A percentile compares a stretch with the other conserved stretches of the same genome.
These are phyloP conservation scores for Xerocomus minutiporus DNA, from an alignment of 1,284 basidiomycete genomes.

Conservation along the genomic window DNA sequence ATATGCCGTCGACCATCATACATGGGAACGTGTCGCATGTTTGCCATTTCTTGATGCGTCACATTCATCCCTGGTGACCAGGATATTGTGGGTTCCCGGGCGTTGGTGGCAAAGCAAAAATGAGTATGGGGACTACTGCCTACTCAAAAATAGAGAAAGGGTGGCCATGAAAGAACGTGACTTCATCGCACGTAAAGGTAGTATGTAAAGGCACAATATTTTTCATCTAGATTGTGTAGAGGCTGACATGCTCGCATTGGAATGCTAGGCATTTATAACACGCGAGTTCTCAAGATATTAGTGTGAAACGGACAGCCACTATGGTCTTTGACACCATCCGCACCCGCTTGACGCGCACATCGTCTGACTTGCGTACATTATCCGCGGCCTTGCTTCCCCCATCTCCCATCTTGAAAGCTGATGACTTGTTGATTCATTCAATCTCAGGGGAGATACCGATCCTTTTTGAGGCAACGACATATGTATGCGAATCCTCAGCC, in stretches of 20 bases:
- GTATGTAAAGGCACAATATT: constrained; percentile 5
- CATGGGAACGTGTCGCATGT: constrained; percentile 78
- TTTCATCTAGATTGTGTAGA: constrained; percentile 10
- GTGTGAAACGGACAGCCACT: neutral
- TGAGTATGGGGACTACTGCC: constrained; percentile 67
- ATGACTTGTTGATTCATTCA: constrained; percentile 35
- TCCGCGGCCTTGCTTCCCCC: constrained; percentile 38
- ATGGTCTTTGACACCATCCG: constrained; percentile 19
- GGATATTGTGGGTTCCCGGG: constrained; percentile 76
- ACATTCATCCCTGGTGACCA: constrained; percentile 66
- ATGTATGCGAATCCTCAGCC: constrained; percentile 5
- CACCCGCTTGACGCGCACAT: constrained; percentile 29
- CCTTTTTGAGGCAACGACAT: constrained; percentile 36
- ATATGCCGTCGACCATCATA: constrained; percentile 56
- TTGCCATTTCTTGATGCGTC: constrained; percentile 75
- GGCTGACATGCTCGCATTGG: constrained; percentile 23
- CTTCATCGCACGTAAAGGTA: constrained; percentile 17
- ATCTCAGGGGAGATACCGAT: constrained; percentile 56
- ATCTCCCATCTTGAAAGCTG: constrained; percentile 45
- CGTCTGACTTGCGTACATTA: constrained; percentile 34
- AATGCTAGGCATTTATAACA: constrained; percentile 19
- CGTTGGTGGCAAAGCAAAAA: constrained; percentile 59
- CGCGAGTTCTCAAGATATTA: neutral
- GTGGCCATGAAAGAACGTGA: constrained; percentile 40
- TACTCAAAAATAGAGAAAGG: constrained; percentile 51